Conservation (phyloP, 208 protist genomes). For the Crithidia fasciculata region DNA sequence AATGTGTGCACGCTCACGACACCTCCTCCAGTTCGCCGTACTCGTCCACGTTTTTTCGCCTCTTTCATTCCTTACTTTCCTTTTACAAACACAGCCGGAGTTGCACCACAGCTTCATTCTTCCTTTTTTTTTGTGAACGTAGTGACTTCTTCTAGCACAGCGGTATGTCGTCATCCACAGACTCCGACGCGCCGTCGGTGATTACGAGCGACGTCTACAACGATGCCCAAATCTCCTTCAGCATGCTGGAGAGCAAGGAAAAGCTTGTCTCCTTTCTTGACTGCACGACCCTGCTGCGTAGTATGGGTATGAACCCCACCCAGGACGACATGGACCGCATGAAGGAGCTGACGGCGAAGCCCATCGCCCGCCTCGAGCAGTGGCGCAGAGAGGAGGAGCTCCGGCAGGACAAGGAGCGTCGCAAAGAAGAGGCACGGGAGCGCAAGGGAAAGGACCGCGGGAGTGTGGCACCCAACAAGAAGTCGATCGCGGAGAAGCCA, state of each 20-base stretch:
- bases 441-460: conserved; percentile 38
- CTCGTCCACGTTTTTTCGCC: too few species aligned
- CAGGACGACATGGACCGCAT: conserved; percentile 84
- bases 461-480: conserved; percentile 28
- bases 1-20: too few species aligned
- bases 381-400: conserved; percentile 89
- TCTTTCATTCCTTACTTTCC: too few species aligned
- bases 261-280: conserved; percentile 91
- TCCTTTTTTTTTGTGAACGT: too few species aligned
- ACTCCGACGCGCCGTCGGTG: conserved; percentile 58
- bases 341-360: conserved; percentile 76
- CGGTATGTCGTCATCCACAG: neutral
- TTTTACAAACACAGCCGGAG: too few species aligned
- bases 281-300: conserved; percentile 88
- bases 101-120: too few species aligned
- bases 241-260: conserved; percentile 86
- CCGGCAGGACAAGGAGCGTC: conserved; percentile 75
- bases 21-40: too few species aligned
- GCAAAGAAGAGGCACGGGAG: conserved; percentile 75
- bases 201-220: conserved; percentile 92
- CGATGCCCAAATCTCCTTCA: conserved; percentile 78
- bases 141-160: too few species aligned
- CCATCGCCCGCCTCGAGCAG: conserved; percentile 77
- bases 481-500: conserved; percentile 47
- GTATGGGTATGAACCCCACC: conserved; percentile 92